Evolutionary conservation across 2,329 filamentous ascomycete species (phyloP), one percentile per base, ranked within the genome.

Genomic region (Fragosphaeria purpurea): DNA sequence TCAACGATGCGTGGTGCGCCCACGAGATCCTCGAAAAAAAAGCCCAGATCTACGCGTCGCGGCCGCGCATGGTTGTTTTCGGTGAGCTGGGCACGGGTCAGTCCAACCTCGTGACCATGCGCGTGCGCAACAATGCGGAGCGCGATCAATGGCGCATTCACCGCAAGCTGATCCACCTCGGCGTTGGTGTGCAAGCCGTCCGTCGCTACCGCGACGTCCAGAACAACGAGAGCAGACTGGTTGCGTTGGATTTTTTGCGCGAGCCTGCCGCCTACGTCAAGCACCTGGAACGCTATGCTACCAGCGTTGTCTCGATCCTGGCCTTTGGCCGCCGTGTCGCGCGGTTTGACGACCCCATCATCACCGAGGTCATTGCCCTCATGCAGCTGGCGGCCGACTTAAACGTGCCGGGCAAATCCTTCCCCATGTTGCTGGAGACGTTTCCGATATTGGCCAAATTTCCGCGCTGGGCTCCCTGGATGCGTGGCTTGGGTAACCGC

Each of bases 331-430:
- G 76, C 7, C 65, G 78, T 8, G 70, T 78, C 1, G 69, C 68
- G 7, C 70, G 61, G 48, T 72, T 63, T 57, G 65, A 72, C 12
- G 77, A 81, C 56, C 76, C 76, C 5, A 77, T 78, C 57, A 74
- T 80, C 53, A 77, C 76, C 4, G 76, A 80, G 58, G 77, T 76
- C n/a, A 75, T 80, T 51, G 71, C 74, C 1, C 64, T 76, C 35
- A 75, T 80, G 70, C 73, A 81, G 51, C 68, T 76, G 49, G 76
- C 77, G 1, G 77, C 76, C 2, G 75, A 78, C 50, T 63, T 80
- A 30, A 75, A 74, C 55, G 73, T 75, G 44, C 69, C 73, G 0
- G 72, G 73, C 7, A 76, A 76, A 59, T 71, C 63, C 0, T 79
- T 76, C 56, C 77, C 74, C 31, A 78, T 73, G 73, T 61, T 80